Evolutionary conservation across 352 stramenopile species (phyloP).

Genomic region (Phytophthora pistaciae): DNA sequence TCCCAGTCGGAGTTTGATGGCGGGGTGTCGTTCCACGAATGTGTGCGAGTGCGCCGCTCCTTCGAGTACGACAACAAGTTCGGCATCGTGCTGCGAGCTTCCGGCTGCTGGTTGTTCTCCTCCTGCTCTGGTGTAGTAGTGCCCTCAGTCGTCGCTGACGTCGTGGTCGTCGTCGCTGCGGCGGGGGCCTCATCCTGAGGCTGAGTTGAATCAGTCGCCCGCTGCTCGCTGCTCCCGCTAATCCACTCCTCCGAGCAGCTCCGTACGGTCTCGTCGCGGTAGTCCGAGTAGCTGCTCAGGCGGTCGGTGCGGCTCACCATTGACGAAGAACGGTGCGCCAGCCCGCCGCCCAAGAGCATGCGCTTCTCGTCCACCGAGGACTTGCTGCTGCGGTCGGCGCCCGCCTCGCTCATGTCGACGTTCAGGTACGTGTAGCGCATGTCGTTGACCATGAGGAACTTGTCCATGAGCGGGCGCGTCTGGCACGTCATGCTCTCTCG

Average conservation of each 20-base stretch:
- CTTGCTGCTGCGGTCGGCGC: slow-evolving; percentile 56
- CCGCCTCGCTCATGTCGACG: slow-evolving; percentile 79
- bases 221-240: slow-evolving; percentile 16
- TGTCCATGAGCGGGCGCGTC: slow-evolving; percentile 81
- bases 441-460: slow-evolving; percentile 91
- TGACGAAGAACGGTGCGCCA: slow-evolving; percentile 30
- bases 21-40: slow-evolving; percentile 70
- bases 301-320: slow-evolving; percentile 45
- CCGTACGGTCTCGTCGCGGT: slow-evolving; percentile 39
- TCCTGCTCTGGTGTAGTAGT: slow-evolving; percentile 9
- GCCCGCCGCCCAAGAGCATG: slow-evolving; percentile 28
- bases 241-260: slow-evolving; percentile 43
- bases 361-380: slow-evolving; percentile 39
- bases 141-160: not conserved
- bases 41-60: slow-evolving; percentile 41
- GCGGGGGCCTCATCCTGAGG: slow-evolving; percentile 20
- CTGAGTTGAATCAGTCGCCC: slow-evolving; percentile 36
- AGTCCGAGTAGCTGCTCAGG: slow-evolving; percentile 44
- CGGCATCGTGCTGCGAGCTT: slow-evolving; percentile 54
- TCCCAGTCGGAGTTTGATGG: slow-evolving; percentile 50
- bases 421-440: slow-evolving; percentile 91
- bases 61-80: slow-evolving; percentile 66
- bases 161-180: not conserved
- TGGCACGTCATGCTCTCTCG: slow-evolving; percentile 74
- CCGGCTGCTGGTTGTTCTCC: slow-evolving; percentile 18